Evolutionary conservation across 2,329 filamentous ascomycete species (phyloP).

Genomic region (Venturiaceae sp.): DNA sequence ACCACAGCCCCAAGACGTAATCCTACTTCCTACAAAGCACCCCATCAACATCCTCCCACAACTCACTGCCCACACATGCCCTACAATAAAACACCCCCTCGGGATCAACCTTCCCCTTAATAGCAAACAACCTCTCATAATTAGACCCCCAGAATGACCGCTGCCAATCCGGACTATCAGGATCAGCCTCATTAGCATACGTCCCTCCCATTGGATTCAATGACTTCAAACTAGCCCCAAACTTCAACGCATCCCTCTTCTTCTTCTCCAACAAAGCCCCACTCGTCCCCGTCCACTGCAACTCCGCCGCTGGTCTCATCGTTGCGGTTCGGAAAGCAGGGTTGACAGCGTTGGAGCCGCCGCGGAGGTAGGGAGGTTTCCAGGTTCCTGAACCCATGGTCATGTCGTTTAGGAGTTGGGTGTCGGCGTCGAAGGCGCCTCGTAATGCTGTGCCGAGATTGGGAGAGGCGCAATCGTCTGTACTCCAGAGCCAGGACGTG

Average conservation of each 20-base stretch:
- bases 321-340: slow-evolving; percentile 12
- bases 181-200: slow-evolving; percentile 7
- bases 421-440: slow-evolving; percentile 4
- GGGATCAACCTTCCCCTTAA: slow-evolving; percentile 10
- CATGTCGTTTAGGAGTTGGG: slow-evolving; percentile 5
- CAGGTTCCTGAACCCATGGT: slow-evolving; percentile 2
- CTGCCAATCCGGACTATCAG: slow-evolving; percentile 5
- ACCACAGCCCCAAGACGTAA: too few species aligned
- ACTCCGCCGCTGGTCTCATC: slow-evolving; percentile 11
- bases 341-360: slow-evolving; percentile 12
- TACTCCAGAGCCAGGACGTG: slow-evolving; percentile 6
- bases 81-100: slow-evolving; percentile 7
- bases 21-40: neutral
- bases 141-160: slow-evolving; percentile 9
- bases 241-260: neutral
- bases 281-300: slow-evolving; percentile 14
- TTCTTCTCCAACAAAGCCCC: neutral
- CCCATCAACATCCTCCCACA: slow-evolving; percentile 1
- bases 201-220: neutral
- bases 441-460: neutral
- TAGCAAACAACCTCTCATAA: slow-evolving; percentile 8
- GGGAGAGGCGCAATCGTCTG: neutral
- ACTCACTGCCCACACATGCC: slow-evolving; percentile 6
- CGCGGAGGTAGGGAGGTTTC: slow-evolving; percentile 5
- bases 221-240: neutral